Conservation (phyloP, 345 rosid species). For the Lepidium sativum region DNA sequence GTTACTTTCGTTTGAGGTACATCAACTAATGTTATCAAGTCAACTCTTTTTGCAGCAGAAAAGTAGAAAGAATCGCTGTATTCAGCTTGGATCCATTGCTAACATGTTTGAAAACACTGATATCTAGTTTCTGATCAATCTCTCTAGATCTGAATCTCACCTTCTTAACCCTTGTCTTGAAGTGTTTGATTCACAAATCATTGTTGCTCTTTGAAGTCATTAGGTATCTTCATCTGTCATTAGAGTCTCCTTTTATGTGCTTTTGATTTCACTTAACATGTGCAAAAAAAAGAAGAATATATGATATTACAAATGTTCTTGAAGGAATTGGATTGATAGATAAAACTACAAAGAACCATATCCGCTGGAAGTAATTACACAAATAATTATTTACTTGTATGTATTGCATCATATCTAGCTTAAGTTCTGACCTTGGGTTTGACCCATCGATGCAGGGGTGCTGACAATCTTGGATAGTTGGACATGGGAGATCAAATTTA, state of each 20-base stretch:
- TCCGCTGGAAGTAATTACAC: conserved; percentile 58
- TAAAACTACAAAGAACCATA: conserved; percentile 77
- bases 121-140: conserved; percentile 10
- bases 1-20: background rate
- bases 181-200: background rate
- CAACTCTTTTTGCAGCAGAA: conserved; percentile 32
- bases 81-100: conserved; percentile 21
- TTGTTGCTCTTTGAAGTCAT: background rate
- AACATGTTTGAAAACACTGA: conserved; percentile 32
- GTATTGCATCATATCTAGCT: background rate
- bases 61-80: conserved; percentile 24
- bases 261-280: conserved; percentile 33
- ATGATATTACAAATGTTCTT: conserved; percentile 81
- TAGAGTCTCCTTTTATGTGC: background rate
- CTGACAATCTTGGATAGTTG: conserved; percentile 36
- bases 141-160: background rate
- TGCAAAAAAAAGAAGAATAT: conserved; percentile 83
- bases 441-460: conserved; percentile 39
- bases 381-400: background rate
- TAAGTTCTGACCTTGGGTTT: conserved; percentile 17
- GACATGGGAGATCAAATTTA: conserved; percentile 39
- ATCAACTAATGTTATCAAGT: background rate
- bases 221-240: background rate
- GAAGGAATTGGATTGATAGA: conserved; percentile 77
- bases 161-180: background rate